A percentile compares a stretch with the other conserved stretches of the same genome.
Evolutionary conservation across 257 asterid genomes (phyloP).

Genomic region (Henckelia pumila): DNA sequence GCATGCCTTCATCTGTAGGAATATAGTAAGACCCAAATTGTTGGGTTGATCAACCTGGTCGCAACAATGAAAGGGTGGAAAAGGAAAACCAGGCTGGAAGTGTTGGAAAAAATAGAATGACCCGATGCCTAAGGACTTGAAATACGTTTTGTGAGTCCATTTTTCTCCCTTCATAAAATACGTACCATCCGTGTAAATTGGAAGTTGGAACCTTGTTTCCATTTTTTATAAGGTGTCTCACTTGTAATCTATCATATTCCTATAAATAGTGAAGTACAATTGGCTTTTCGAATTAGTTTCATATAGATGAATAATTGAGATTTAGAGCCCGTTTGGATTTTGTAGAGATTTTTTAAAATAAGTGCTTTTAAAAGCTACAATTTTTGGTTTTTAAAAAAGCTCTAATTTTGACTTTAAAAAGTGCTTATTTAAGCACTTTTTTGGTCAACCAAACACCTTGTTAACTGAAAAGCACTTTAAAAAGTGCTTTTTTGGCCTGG

Average conservation of each 20-base stretch:
- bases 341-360: too few species aligned
- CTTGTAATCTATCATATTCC: constrained; percentile 31
- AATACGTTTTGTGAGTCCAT: constrained; percentile 27
- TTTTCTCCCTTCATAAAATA: constrained; percentile 1
- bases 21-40: constrained; percentile 74
- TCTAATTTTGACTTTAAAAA: too few species aligned
- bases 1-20: constrained; percentile 50
- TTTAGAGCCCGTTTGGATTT: too few species aligned
- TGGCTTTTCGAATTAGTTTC: neutral
- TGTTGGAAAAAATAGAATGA: constrained; percentile 85
- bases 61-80: constrained; percentile 96
- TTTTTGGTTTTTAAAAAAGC: too few species aligned
- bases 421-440: too few species aligned
- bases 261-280: neutral
- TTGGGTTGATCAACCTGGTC: constrained; percentile 81
- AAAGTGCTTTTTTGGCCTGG: too few species aligned
- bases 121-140: neutral
- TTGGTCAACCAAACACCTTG: too few species aligned
- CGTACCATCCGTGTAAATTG: constrained; percentile 29
- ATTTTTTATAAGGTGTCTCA: constrained; percentile 22
- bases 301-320: neutral
- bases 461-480: too few species aligned
- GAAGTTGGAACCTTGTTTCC: constrained; percentile 32
- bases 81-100: constrained; percentile 84
- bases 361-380: too few species aligned